These are phyloP conservation scores for Echeveria elegans DNA, from an alignment of 164 flowering plant species.

Conservation along the genomic window DNA sequence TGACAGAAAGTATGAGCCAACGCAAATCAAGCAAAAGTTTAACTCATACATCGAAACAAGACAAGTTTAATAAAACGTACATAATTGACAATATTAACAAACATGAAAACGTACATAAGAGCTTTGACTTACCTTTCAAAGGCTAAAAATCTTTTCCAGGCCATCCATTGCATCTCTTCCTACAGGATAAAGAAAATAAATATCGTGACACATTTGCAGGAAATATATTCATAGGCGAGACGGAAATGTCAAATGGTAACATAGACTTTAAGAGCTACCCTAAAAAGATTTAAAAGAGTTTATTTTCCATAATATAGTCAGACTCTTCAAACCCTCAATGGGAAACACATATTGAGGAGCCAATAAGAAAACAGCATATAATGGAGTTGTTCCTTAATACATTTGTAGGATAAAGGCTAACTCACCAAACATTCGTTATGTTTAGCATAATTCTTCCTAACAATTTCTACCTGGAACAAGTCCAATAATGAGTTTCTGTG, in stretches of 20 bases:
- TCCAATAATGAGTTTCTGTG: not conserved
- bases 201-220: not conserved
- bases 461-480: not conserved
- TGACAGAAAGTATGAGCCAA: not conserved
- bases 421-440: not conserved
- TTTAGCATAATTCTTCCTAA: not conserved
- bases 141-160: constrained; percentile 74
- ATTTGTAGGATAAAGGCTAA: not conserved
- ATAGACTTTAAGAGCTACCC: not conserved
- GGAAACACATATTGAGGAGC: not conserved
- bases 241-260: not conserved
- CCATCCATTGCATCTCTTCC: constrained; percentile 92
- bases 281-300: not conserved
- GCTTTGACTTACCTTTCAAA: constrained; percentile 71
- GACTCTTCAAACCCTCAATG: not conserved
- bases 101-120: not conserved
- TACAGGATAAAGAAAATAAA: constrained; percentile 19
- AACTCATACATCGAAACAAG: not conserved
- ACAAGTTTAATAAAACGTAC: not conserved
- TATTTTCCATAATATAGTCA: not conserved
- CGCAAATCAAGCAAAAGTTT: not conserved
- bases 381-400: no score
- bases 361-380: not conserved
- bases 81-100: not conserved
- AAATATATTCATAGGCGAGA: not conserved